Conservation (phyloP, 768 basidiomycete species). For the Clavaria fumosa region DNA sequence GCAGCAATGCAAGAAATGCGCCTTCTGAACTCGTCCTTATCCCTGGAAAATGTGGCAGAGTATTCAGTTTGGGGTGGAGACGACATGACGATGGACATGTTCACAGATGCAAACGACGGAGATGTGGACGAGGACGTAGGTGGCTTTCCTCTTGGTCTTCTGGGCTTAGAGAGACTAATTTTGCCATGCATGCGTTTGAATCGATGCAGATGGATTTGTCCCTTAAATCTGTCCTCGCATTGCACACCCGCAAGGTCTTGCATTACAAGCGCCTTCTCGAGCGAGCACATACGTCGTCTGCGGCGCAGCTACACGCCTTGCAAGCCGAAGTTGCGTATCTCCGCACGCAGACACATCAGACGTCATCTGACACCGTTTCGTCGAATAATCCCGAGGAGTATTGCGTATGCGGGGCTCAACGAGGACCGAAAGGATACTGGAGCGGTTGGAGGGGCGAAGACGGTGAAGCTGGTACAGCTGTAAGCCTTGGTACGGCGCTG, state of each 20-base stretch:
- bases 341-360: slow-evolving; percentile 26
- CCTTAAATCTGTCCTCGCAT: slow-evolving; percentile 22
- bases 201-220: slow-evolving; percentile 29
- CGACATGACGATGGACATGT: slow-evolving; percentile 56
- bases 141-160: slow-evolving; percentile 4
- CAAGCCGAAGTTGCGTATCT: slow-evolving; percentile 67
- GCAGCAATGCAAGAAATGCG: slow-evolving; percentile 16
- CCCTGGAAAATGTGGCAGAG: neutral
- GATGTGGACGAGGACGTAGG: slow-evolving; percentile 60
- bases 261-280: slow-evolving; percentile 71
- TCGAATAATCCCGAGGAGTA: slow-evolving; percentile 12
- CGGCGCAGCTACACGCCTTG: slow-evolving; percentile 72
- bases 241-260: slow-evolving; percentile 43
- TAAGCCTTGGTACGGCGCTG: slow-evolving; percentile 27
- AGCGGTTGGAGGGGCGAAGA: slow-evolving; percentile 43
- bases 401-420: slow-evolving; percentile 47
- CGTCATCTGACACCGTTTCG: slow-evolving; percentile 7
- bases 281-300: slow-evolving; percentile 60
- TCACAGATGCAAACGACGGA: slow-evolving; percentile 45
- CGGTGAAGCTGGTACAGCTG: slow-evolving; percentile 26
- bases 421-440: slow-evolving; percentile 54
- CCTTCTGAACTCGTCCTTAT: neutral
- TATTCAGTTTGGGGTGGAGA: slow-evolving; percentile 7
- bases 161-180: slow-evolving; percentile 5
- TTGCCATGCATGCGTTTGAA: neutral